A percentile compares a stretch with the other conserved stretches of the same genome.
Conservation (phyloP, 768 basidiomycete species). For the Neoboletus magnificus region DNA sequence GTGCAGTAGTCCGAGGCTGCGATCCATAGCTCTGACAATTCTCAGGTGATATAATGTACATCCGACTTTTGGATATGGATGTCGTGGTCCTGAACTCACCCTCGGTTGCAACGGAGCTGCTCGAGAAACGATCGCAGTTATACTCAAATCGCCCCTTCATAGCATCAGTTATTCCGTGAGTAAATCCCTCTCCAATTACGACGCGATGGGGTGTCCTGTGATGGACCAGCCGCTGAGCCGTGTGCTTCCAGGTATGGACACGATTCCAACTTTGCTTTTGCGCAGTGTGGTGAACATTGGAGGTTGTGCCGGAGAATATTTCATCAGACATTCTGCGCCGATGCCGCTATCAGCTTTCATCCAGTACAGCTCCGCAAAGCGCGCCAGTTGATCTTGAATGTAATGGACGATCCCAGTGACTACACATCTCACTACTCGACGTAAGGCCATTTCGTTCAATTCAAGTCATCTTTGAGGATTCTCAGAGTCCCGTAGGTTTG, state of each 20-base stretch:
- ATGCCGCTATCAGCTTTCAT: background rate
- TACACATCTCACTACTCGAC: conserved; percentile 10
- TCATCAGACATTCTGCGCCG: conserved; percentile 10
- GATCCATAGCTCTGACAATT: background rate
- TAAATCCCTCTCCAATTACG: background rate
- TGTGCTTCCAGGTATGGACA: conserved; percentile 15
- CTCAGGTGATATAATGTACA: conserved; percentile 45
- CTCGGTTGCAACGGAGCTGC: conserved; percentile 41
- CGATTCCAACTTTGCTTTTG: conserved; percentile 8
- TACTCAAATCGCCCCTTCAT: conserved; percentile 50
- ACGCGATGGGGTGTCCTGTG: background rate
- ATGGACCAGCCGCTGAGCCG: background rate
- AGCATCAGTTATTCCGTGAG: conserved; percentile 17
- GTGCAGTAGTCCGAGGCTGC: background rate
- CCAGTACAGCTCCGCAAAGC: conserved; percentile 8
- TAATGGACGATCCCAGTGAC: conserved; percentile 4
- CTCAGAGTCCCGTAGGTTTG: conserved; percentile 18
- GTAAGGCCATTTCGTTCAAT: background rate
- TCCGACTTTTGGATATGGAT: conserved; percentile 42
- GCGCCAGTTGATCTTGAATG: conserved; percentile 3
- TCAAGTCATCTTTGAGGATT: background rate
- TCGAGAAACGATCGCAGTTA: conserved; percentile 44
- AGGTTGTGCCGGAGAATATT: conserved; percentile 14
- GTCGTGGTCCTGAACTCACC: conserved; percentile 45
- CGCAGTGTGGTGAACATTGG: conserved; percentile 12